phyloP scores from a whole-genome alignment of 306 rosid genomes.

The Prunus mira region DNA sequence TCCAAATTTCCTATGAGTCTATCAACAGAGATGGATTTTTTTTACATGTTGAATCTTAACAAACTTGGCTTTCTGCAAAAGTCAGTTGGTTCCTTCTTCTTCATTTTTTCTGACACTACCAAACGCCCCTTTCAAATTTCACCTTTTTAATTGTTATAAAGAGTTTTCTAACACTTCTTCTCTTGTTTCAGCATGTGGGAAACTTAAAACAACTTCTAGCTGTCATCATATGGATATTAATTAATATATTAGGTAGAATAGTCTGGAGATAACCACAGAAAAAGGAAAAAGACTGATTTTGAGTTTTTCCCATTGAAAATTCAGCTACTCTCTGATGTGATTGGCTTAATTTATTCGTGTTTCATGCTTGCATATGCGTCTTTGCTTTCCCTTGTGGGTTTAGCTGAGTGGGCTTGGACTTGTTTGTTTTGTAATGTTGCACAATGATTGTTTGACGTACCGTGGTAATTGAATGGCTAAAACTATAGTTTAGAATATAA shows the following conservation, averaged over 20 bases:
- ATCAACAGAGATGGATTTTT: not conserved
- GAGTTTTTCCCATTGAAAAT: not conserved
- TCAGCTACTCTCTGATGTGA: not conserved
- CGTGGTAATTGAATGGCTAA: no score
- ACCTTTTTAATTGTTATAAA: not conserved
- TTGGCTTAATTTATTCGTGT: no score
- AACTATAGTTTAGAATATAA: no score
- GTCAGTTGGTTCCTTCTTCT: not conserved
- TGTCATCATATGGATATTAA: not conserved
- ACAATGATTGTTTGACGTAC: no score
- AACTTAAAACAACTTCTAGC: not conserved
- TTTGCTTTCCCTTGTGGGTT: no score
- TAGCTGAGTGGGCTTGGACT: no score
- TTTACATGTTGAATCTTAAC: not conserved
- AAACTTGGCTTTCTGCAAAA: not conserved
- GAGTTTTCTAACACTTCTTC: not conserved
- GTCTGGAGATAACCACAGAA: no score
- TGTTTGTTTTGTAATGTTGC: no score
- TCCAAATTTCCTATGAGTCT: not conserved
- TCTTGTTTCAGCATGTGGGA: not conserved
- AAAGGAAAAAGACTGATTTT: no score
- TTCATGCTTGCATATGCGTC: no score
- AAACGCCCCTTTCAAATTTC: not conserved
- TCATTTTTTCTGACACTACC: not conserved
- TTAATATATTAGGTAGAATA: no score